Percentiles rank a stretch among this genome's conserved stretches.
phyloP scores from a whole-genome alignment of 257 asterid genomes.

The Solanum bulbocastanum region DNA sequence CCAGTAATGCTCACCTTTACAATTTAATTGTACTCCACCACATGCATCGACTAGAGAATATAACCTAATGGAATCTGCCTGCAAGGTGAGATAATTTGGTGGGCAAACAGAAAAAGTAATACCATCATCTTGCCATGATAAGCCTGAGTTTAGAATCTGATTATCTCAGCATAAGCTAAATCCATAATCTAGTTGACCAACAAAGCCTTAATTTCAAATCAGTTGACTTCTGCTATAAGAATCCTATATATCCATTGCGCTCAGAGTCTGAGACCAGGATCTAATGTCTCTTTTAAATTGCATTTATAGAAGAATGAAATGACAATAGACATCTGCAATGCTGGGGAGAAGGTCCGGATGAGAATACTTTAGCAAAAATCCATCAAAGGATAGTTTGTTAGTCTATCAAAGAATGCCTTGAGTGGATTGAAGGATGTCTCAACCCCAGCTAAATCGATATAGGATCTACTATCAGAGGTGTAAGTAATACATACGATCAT shows the following conservation, averaged over 20 bases:
- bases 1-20: not conserved
- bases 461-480: not conserved
- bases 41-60: not conserved
- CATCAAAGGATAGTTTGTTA: slow-evolving; percentile 12
- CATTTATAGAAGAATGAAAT: slow-evolving; percentile 2
- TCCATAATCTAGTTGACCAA: not conserved
- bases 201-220: not conserved
- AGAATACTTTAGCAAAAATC: not conserved
- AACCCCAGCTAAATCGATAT: not conserved
- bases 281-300: slow-evolving; percentile 24
- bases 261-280: slow-evolving; percentile 6
- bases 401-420: not conserved
- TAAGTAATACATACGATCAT: not conserved
- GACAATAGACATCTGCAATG: not conserved
- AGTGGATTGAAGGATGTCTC: not conserved
- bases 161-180: not conserved
- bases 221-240: not conserved
- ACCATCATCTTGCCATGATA: not conserved
- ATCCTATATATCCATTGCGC: not conserved
- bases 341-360: not conserved
- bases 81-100: not conserved
- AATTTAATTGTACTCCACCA: not conserved
- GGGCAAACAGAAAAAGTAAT: not conserved
- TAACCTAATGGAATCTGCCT: not conserved
- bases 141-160: not conserved